Evolutionary conservation across 2,329 filamentous ascomycete species (phyloP).

Genomic region (Pestalotiopsis sp.): DNA sequence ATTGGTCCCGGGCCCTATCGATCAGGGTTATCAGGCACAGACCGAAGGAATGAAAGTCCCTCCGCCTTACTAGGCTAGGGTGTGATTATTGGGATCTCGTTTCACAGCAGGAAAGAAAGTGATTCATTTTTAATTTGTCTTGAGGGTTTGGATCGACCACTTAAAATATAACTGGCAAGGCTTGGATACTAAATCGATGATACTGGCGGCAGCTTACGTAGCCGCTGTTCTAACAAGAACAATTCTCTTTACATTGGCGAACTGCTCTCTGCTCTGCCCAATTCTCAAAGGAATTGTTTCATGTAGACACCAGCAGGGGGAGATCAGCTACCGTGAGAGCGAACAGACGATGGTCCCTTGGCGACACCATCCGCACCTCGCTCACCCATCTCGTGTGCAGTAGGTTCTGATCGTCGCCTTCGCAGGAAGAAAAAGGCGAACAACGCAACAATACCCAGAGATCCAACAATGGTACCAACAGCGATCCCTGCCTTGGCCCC

Average conservation of each 20-base stretch:
- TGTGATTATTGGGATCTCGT: too few relatives aligned
- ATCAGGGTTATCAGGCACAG: conserved; percentile 39
- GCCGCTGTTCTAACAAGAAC: too few relatives aligned
- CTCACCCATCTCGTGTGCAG: neutral
- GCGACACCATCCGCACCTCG: neutral
- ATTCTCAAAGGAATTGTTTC: too few relatives aligned
- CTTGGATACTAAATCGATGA: too few relatives aligned
- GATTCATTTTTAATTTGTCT: too few relatives aligned
- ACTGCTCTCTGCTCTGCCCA: too few relatives aligned
- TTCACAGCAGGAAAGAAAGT: too few relatives aligned
- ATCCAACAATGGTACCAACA: conserved; percentile 36
- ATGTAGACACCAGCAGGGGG: too few relatives aligned
- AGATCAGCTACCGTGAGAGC: neutral
- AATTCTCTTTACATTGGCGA: too few relatives aligned
- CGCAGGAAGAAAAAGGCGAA: conserved; percentile 33
- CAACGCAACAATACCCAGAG: conserved; percentile 29
- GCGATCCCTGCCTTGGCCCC: conserved; percentile 41
- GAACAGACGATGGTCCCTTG: neutral
- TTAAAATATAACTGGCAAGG: too few relatives aligned
- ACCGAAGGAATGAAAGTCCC: conserved; percentile 19
- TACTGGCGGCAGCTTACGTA: too few relatives aligned
- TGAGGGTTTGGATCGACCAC: too few relatives aligned
- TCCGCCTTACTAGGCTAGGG: neutral
- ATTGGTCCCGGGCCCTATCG: conserved; percentile 26
- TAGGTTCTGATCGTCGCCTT: conserved; percentile 10